phyloP scores from a whole-genome alignment of 1,139 yeast genomes.

The Pichiaceae sp. region DNA sequence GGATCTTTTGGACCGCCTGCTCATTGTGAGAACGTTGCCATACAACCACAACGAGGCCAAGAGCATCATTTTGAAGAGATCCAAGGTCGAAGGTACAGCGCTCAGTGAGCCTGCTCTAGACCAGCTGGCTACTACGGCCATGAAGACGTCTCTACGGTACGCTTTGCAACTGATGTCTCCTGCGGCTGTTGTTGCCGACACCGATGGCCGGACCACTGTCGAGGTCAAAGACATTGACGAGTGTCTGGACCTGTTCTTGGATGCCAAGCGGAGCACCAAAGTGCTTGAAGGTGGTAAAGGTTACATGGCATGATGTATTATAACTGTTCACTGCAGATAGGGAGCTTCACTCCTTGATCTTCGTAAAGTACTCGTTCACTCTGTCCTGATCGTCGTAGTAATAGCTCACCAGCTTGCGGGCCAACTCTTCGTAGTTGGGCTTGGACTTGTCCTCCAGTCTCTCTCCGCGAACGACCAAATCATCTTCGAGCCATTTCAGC shows the following conservation, averaged over 20 bases:
- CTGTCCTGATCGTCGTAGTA: slow-evolving; percentile 41
- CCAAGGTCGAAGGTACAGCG: slow-evolving; percentile 64
- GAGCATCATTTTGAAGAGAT: slow-evolving; percentile 73
- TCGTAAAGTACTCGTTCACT: slow-evolving; percentile 38
- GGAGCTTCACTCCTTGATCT: slow-evolving; percentile 1
- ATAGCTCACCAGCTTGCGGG: slow-evolving; percentile 31
- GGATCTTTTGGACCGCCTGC: slow-evolving; percentile 81
- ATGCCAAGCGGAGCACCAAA: slow-evolving; percentile 77
- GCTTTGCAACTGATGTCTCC: slow-evolving; percentile 89
- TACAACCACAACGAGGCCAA: slow-evolving; percentile 78
- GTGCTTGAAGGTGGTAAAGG: slow-evolving; percentile 54
- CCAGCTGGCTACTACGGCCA: slow-evolving; percentile 62
- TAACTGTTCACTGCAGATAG: background rate
- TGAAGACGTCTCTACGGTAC: slow-evolving; percentile 76
- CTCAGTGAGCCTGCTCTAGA: slow-evolving; percentile 63
- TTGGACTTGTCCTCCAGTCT: slow-evolving; percentile 36
- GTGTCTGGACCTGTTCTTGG: slow-evolving; percentile 77
- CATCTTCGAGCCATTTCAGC: slow-evolving; percentile 51
- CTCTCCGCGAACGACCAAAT: slow-evolving; percentile 36
- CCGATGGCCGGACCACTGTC: slow-evolving; percentile 68
- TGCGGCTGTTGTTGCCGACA: slow-evolving; percentile 71
- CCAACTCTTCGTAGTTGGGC: slow-evolving; percentile 38
- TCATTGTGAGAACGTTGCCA: slow-evolving; percentile 87
- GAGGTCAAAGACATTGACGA: slow-evolving; percentile 71
- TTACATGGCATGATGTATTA: slow-evolving; percentile 25